Base-by-base conservation (phyloP, 2,329 filamentous ascomycete genomes). In the Aaosphaeria pasadenensis region DNA sequence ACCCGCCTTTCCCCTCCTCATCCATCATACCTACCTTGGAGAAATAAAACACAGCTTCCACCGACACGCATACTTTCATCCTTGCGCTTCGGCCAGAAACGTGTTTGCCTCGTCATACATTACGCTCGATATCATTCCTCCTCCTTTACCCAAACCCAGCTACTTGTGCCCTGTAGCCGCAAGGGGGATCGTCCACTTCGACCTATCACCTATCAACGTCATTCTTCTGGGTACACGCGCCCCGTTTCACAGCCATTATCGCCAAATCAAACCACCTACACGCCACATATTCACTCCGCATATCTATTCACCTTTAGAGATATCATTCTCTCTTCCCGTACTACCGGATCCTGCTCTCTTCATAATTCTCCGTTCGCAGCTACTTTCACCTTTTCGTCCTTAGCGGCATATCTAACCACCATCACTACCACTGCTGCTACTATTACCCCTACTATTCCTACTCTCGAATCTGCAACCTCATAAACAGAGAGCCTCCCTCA, bases 131-230 rank as follows among this genome's bases (percentile, higher is more conserved):
- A 7, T 40, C 11, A 40, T 40, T 32, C 7, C 24, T 43, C 41
- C 41, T 31, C 31, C 17, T 24, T 24, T 24, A 24, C 41, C 30
- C 30, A 9, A 9, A 29, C 41, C 41, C 42, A 44, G 46, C 47
- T 44, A 33, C 41, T 41, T n/a, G 33, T n/a, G 4, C 33, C 17
- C 17, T 24, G 17, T 2, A 44, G 36, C 56, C 48, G 54, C 49
- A 58, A 57, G 52, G 54, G 47, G 46, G 49, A 47, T 51, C 49
- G 47, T 46, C 53, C 45, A 29, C 40, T 39, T n/a, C 47, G 42
- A 48, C 60, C 60, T 57, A 66, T 66, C 58, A 64, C 47, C 55
- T 24, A 38, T n/a, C 49, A 46, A 24, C 17, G 17, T 24, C 17
- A 24, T 24, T 13, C 32, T 24, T 44, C 61, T 62, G 63, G 58